Evolutionary conservation across 176 grass and related monocot genomes (phyloP).

Genomic region (Luzula sylvatica): DNA sequence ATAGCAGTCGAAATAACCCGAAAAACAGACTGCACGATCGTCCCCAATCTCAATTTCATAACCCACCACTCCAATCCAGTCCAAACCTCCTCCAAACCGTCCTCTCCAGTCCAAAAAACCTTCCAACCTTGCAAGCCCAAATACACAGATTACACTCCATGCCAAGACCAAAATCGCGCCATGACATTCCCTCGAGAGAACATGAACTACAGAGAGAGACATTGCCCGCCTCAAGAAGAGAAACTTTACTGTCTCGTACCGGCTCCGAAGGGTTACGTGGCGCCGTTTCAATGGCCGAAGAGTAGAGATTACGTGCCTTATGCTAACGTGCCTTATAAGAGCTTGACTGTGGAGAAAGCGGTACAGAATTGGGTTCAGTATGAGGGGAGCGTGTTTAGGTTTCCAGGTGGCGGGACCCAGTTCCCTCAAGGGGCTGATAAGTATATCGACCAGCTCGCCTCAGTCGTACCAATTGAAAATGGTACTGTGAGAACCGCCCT

Average conservation of each 20-base stretch:
- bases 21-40: slow-evolving; percentile 64
- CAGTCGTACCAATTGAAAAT: slow-evolving; percentile 65
- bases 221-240: slow-evolving; percentile 68
- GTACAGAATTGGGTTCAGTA: slow-evolving; percentile 97
- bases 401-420: slow-evolving; percentile 86
- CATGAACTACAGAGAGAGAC: slow-evolving; percentile 92
- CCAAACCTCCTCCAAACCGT: slow-evolving; percentile 14
- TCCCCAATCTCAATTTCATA: slow-evolving; percentile 65
- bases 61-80: slow-evolving; percentile 39
- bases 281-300: slow-evolving; percentile 86
- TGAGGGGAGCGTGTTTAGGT: slow-evolving; percentile 84
- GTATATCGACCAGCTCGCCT: slow-evolving; percentile 85
- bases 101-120: slow-evolving; percentile 30
- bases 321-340: slow-evolving; percentile 87
- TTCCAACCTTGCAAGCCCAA: slow-evolving; percentile 54
- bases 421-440: slow-evolving; percentile 92
- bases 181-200: slow-evolving; percentile 85
- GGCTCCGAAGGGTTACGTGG: slow-evolving; percentile 69
- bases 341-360: slow-evolving; percentile 91
- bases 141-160: slow-evolving; percentile 68
- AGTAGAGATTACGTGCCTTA: slow-evolving; percentile 83
- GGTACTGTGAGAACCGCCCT: slow-evolving; percentile 87
- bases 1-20: slow-evolving; percentile 84
- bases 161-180: slow-evolving; percentile 75
- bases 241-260: slow-evolving; percentile 73